Base-by-base conservation (phyloP, 2,329 filamentous ascomycete genomes). In the Tolypocladium pustulatum region DNA sequence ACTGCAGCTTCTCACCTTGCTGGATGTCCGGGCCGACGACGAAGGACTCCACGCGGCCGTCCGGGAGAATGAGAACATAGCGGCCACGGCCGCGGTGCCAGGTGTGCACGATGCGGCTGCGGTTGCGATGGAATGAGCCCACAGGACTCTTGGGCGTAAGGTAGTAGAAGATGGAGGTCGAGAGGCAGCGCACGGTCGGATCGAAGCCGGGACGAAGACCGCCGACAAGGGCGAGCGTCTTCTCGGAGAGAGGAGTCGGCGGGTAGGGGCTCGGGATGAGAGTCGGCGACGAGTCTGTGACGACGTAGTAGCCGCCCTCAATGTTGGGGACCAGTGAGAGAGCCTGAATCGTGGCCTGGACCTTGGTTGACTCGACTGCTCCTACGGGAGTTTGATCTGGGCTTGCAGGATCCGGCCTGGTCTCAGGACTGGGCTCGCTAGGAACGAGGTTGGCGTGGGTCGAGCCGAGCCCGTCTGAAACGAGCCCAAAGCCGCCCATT, bases 131-230 rank as follows among this genome's bases (percentile, higher is more conserved):
- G 64, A 88, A 88, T 22, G 74, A 73, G 0, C 86, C 85, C 61
- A 82, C 72, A 0, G 83, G 81, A 0, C 73, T 75, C 25, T 65
- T 65, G 0, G 82, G 79, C 0, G 83, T 86, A 41, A 90, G 73
- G 54, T 86, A 75, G 68, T 90, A 89, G 70, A 79, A 83, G 57
- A 89, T 89, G 2, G 77, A 79, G 0, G 84, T 87, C 58, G 78
- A 82, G 2, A 82, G 78, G 58, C 77, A 78, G 38, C 85, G 77
- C 20, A 76, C 71, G 12, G 65, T 56, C 3, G 76, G 70, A 57
- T 75, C 67, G 59, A 74, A 75, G 60, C 72, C 71, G 4, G 68
- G 66, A 20, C 71, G 69, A 58, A 68, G 64, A 43, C 62, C 62
- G 22, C 64, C 67, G 37, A 70, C 70, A n/a, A 75, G 66, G 12